Evolutionary conservation across 2,329 filamentous ascomycete genomes (phyloP).

Genomic region (Pseudopyrenochaeta lycopersici): DNA sequence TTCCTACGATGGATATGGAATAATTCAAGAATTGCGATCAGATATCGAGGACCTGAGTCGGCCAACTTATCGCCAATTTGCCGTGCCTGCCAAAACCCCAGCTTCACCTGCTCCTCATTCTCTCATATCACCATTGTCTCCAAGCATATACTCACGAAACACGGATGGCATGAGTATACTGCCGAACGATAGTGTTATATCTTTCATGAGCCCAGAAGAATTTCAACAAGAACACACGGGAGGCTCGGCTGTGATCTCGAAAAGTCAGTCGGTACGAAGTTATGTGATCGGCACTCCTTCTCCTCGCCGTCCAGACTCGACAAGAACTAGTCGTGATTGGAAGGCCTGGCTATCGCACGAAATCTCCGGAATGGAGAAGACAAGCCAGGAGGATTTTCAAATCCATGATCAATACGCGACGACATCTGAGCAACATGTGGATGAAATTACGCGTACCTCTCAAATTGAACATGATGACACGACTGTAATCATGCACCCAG

Average conservation of each 20-base stretch:
- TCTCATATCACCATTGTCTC: conserved; percentile 49
- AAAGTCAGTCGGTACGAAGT: conserved; percentile 54
- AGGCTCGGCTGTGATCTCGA: conserved; percentile 54
- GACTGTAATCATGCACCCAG: conserved; percentile 21
- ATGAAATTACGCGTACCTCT: conserved; percentile 23
- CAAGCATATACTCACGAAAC: conserved; percentile 58
- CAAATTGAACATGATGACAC: conserved; percentile 41
- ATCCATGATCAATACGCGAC: conserved; percentile 35
- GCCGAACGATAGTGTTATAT: conserved; percentile 46
- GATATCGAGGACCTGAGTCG: too few relatives aligned
- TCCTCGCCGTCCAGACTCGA: conserved; percentile 27
- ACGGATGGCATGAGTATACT: conserved; percentile 51
- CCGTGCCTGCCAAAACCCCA: conserved; percentile 4
- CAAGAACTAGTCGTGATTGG: conserved; percentile 55
- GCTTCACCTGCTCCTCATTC: conserved; percentile 15
- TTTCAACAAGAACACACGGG: conserved; percentile 15
- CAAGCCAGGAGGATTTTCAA: conserved; percentile 35
- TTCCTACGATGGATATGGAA: not conserved
- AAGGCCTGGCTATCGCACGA: conserved; percentile 58
- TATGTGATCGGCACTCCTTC: conserved; percentile 50
- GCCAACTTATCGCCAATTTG: not conserved
- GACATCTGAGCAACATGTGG: conserved; percentile 16
- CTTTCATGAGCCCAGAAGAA: conserved; percentile 24
- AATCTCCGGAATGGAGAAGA: conserved; percentile 48
- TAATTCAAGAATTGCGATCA: too few relatives aligned